Evolutionary conservation across 2,329 filamentous ascomycete species (phyloP), one percentile per base, ranked within the genome.

Genomic region (Beauveria sp.): DNA sequence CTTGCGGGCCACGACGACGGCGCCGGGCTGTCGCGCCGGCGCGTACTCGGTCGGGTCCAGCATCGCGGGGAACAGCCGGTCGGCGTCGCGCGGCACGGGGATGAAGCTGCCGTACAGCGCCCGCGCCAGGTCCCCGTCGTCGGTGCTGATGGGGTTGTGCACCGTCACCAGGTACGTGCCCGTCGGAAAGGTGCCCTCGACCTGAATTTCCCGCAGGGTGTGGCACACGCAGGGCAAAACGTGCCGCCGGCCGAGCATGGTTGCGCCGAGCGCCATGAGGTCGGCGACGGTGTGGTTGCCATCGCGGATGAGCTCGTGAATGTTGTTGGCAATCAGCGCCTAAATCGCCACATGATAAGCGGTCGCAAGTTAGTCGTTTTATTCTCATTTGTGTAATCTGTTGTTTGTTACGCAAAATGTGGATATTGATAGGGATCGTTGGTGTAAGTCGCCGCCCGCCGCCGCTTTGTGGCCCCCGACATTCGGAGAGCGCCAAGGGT

Each of bases 261-360:
- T 93, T 69, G 90, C 87, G 68, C 93, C 93, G 65, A 96, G 84
- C 64, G 86, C 80, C 93, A 98, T 98, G 72, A 98, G 90, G 74
- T 96, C 92, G 45, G 93, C 88, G 60, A 98, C 93, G 16, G 84
- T 89, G 77, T 97, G 91, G 67, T 89, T 87, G 72, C 93, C 93
- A 93, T 98, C 93, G 74, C 93, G 93, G 74, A 98, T 96, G 69
- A 97, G 88, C 83, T 98, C 93, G 75, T 97, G 93, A 55, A 98
- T 83, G 74, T 93, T 93, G 72, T 85, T 92, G 65, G 93, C 88
- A 70, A 97, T 96, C 67, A 93, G 83, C 31, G 88, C 89, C 87
- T 89, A 55, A 5, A 58, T 50, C n/a, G 28, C 6, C 31, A 14
- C 38, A 24, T 45, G 14, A 20, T 12, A 49, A n/a, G 31, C 34